A percentile compares a stretch with the other conserved stretches of the same genome.
These are phyloP conservation scores for Aspergillus hiratsukae DNA, from an alignment of 2,329 filamentous ascomycete species.

Conservation along the genomic window DNA sequence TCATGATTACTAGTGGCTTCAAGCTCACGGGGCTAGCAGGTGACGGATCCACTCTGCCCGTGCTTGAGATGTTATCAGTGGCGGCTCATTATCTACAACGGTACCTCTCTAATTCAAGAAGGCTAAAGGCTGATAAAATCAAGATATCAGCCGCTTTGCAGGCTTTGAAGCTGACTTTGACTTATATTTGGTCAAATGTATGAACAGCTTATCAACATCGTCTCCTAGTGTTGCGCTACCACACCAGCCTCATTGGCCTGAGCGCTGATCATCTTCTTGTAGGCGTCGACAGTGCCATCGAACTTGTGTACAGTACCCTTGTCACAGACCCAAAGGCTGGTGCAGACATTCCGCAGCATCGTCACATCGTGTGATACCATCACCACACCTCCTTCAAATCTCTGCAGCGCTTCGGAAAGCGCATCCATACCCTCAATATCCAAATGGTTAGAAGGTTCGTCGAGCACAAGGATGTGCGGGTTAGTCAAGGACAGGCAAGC, in stretches of 20 bases:
- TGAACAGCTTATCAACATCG: conserved; percentile 5
- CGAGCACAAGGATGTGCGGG: conserved; percentile 93
- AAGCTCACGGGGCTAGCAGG: background rate
- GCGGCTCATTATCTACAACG: background rate
- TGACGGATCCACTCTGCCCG: background rate
- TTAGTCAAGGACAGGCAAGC: conserved; percentile 92
- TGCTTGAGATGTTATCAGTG: background rate
- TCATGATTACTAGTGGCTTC: background rate
- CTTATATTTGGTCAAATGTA: conserved; percentile 1
- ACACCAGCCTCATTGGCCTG: conserved; percentile 88
- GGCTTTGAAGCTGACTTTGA: background rate
- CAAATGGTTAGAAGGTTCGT: conserved; percentile 97
- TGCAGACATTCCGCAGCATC: conserved; percentile 96
- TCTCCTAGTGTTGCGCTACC: conserved; percentile 41
- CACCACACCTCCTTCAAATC: conserved; percentile 89
- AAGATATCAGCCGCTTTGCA: background rate
- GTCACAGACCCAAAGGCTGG: conserved; percentile 93
- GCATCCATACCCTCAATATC: conserved; percentile 99
- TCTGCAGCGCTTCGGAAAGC: conserved; percentile 72
- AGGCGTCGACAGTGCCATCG: conserved; percentile 87
- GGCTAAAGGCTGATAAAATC: background rate
- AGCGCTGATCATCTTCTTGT: conserved; percentile 92
- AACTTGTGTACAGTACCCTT: conserved; percentile 93
- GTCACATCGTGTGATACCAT: conserved; percentile 99
- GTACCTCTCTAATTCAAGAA: background rate